Percentiles rank a stretch among this genome's conserved stretches.
Evolutionary conservation across 108 stramenopile genomes (phyloP).

Genomic region (Cylindrotheca closterium): DNA sequence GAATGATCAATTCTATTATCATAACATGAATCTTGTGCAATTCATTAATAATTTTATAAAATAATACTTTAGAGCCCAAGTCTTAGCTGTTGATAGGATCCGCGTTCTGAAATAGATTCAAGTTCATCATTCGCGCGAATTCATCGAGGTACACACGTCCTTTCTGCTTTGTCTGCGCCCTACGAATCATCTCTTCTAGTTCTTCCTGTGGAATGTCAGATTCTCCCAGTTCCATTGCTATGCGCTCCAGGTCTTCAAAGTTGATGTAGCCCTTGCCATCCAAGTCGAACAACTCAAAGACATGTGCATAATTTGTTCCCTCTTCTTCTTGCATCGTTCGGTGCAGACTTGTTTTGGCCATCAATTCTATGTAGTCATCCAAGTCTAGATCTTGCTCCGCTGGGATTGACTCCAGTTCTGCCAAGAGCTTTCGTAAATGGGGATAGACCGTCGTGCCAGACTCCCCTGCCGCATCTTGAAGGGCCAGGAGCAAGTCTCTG

Average conservation of each 20-base stretch:
- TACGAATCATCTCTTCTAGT: conserved; percentile 98
- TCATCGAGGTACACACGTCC: conserved; percentile 89
- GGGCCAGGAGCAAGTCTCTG: conserved; percentile 7
- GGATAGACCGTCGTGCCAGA: conserved; percentile 2
- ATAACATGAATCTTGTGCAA: too few species aligned
- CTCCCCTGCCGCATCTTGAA: too few species aligned
- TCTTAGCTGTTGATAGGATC: too few species aligned
- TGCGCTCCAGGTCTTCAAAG: conserved; percentile 90
- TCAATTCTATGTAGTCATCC: conserved; percentile 89
- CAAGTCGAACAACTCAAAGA: conserved; percentile 98
- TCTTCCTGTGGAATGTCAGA: conserved; percentile 93
- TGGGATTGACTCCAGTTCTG: conserved; percentile 9
- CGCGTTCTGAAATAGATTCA: conserved; percentile 47
- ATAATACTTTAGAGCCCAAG: too few species aligned
- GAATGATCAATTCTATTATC: too few species aligned
- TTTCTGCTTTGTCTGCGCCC: conserved; percentile 84
- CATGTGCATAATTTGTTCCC: conserved; percentile 66
- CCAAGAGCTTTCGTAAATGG: conserved; percentile 15
- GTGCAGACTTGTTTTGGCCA: conserved; percentile 67
- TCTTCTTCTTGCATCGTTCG: conserved; percentile 58
- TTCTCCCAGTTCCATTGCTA: conserved; percentile 97
- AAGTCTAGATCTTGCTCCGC: conserved; percentile 41
- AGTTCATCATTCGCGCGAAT: conserved; percentile 92
- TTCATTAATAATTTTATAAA: too few species aligned
- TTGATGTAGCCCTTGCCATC: conserved; percentile 95